Evolutionary conservation across 176 grass and related monocot species (phyloP).

Genomic region (Oryza glumipatula): DNA sequence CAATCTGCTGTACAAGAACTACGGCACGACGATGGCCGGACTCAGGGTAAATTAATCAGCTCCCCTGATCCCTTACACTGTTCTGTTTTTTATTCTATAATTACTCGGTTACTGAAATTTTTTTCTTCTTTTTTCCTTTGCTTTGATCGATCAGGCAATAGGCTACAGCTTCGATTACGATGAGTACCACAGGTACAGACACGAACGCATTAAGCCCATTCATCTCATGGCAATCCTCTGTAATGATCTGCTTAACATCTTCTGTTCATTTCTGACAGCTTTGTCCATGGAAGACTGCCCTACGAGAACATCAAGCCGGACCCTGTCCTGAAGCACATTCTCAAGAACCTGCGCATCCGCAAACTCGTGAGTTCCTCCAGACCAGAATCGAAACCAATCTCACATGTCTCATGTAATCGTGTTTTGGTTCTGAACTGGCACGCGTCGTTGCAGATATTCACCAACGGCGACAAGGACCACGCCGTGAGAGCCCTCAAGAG

Average conservation of each 20-base stretch:
- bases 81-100: neutral
- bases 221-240: neutral
- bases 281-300: constrained; percentile 92
- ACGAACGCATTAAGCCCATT: neutral
- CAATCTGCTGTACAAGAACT: constrained; percentile 85
- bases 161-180: constrained; percentile 92
- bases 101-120: constrained; percentile 1
- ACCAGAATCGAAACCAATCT: neutral
- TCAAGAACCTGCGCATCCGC: constrained; percentile 81
- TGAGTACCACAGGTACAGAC: constrained; percentile 62
- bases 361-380: constrained; percentile 66
- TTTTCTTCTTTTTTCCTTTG: neutral
- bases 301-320: constrained; percentile 95
- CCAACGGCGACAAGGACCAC: constrained; percentile 80
- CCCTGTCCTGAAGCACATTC: constrained; percentile 74
- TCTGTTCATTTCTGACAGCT: constrained; percentile 39
- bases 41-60: constrained; percentile 59
- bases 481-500: constrained; percentile 66
- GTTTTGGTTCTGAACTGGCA: too few relatives aligned
- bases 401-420: neutral
- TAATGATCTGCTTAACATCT: neutral
- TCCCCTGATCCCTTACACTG: neutral
- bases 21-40: constrained; percentile 97
- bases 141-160: constrained; percentile 59
- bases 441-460: constrained; percentile 72